Conservation (phyloP, 225 moss, liverwort and hornwort species). For the Straminergon stramineum region DNA sequence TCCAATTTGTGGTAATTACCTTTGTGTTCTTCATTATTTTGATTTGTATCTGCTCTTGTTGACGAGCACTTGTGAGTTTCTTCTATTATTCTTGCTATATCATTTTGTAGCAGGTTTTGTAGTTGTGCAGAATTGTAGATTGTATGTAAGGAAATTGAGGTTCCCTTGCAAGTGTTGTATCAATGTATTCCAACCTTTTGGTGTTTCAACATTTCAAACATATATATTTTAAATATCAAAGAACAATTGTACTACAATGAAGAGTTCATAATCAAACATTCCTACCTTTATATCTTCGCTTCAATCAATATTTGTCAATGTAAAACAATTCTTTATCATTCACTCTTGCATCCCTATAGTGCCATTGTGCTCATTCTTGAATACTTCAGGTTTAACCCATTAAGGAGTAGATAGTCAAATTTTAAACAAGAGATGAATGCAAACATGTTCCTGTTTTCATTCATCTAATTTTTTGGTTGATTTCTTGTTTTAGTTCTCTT, state of each 20-base stretch:
- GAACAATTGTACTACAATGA: neutral
- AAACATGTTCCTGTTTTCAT: neutral
- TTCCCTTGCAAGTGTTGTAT: neutral
- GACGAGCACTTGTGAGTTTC: neutral
- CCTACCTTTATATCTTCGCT: neutral
- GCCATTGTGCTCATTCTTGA: neutral
- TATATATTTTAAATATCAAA: neutral
- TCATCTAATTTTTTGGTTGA: neutral
- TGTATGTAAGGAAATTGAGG: neutral
- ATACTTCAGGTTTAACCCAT: neutral
- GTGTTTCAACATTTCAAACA: neutral
- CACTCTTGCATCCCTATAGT: neutral
- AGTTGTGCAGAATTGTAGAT: neutral
- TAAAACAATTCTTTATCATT: neutral
- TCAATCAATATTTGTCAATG: neutral
- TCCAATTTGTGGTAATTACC: no score
- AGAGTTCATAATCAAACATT: neutral
- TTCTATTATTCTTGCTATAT: neutral
- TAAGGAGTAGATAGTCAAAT: neutral
- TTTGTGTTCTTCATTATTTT: neutral
- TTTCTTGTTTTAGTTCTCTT: neutral
- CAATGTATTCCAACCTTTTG: neutral
- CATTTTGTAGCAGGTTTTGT: no score
- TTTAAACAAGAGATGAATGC: neutral
- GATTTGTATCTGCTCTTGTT: neutral